Evolutionary conservation across 2,329 filamentous ascomycete species (phyloP), one percentile per base, ranked within the genome.

Genomic region (Diaporthe capsici): DNA sequence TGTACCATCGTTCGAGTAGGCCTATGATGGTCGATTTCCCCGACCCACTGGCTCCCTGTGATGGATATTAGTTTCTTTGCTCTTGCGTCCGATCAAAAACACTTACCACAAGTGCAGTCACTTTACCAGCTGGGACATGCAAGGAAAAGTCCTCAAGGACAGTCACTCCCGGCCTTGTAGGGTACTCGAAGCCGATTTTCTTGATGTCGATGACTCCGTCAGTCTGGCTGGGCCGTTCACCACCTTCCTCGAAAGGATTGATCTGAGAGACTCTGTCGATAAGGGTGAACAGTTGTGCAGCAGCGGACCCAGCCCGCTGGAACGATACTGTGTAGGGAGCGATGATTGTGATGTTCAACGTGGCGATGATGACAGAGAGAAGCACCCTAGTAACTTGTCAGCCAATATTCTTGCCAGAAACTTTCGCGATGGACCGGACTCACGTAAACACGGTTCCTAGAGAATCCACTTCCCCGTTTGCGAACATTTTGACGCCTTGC

Each of bases 1-100:
- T 58, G 61, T 78, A 93, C 86, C 92, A 93, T 10, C 92, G 82
- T 79, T 92, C 90, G 1, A 92, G 78, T 2, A 92, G 81, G 0
- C 88, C 88, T 8, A 92, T 86, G 4, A 82, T 78, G 7, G 80
- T 81, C 25, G 78, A 79, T 63, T 82, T 82, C 1, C 81, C 80
- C 13, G 83, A 90, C 0, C 91, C 91, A 28, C 88, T 91, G 2
- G 88, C 84, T 0, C 91, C 91, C 63, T 68, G 13, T 4, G 44
- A 22, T 28, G 37, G 20, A 15, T 15, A 10, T 67, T 17, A 67
- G 61, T n/a, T 6, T 47, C 5, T 49, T 31, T 12, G 10, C 22
- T 25, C 42, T 37, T 10, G 4, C 12, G 22, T n/a, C 9, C 2
- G 7, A 12, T 25, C 12, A 25, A 8, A 37, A 17, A 9, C 25